A percentile compares a stretch with the other conserved stretches of the same genome.
Conservation (phyloP, 345 rosid species). For the Eucalyptus melliodora region DNA sequence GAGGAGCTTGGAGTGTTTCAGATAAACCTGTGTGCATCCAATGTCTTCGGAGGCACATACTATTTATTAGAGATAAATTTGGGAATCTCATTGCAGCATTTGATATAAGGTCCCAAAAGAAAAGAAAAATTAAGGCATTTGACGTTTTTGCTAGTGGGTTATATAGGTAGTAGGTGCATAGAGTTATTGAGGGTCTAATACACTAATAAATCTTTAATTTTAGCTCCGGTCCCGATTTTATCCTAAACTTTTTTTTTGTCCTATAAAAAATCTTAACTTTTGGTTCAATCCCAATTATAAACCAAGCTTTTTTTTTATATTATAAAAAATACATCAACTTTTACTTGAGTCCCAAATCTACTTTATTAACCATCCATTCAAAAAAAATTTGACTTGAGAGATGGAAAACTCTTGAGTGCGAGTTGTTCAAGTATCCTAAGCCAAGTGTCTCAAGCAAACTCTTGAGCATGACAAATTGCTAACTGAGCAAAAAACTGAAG, state of each 20-base stretch:
- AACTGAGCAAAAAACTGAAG: background rate
- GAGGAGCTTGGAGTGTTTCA: background rate
- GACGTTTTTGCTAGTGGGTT: background rate
- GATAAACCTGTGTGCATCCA: background rate
- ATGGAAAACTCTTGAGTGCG: too few species aligned
- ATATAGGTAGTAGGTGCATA: background rate
- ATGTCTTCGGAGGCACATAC: background rate
- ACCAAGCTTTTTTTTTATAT: too few species aligned
- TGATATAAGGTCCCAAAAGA: background rate
- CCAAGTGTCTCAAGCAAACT: background rate
- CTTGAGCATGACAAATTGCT: background rate
- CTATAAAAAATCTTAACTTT: too few species aligned
- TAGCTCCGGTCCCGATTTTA: fast-evolving
- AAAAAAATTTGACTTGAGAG: fast-evolving
- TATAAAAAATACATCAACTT: too few species aligned
- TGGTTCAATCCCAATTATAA: too few species aligned
- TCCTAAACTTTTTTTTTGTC: too few species aligned
- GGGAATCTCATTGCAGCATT: background rate
- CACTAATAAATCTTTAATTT: too few species aligned
- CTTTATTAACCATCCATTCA: too few species aligned
- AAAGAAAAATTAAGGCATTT: background rate
- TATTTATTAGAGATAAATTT: background rate
- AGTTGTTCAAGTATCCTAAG: background rate
- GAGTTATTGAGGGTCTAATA: background rate
- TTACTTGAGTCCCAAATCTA: too few species aligned